Conservation (phyloP, 2,329 filamentous ascomycete species). For the Curvularia sp. region DNA sequence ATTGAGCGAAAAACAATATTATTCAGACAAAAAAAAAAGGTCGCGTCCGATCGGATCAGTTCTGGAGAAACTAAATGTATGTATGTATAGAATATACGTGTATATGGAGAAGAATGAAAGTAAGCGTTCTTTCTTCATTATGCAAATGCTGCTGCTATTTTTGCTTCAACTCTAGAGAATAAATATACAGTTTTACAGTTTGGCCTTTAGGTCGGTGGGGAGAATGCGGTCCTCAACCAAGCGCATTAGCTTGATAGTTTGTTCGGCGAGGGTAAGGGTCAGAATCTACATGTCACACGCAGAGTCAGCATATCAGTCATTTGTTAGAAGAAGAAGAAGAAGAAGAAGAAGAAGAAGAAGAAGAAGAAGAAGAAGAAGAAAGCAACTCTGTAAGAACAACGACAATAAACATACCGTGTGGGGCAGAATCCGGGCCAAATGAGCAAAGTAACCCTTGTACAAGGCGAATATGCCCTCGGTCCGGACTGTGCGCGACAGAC, state of each 20-base stretch:
- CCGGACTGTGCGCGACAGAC: slow-evolving; percentile 85
- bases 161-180: too few relatives aligned
- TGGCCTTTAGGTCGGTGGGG: slow-evolving; percentile 56
- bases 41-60: too few relatives aligned
- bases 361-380: background rate
- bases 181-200: slow-evolving; percentile 51
- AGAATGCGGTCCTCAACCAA: slow-evolving; percentile 72
- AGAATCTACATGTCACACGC: slow-evolving; percentile 70
- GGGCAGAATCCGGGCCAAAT: slow-evolving; percentile 90
- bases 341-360: background rate
- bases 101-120: background rate
- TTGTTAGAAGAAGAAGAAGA: too few relatives aligned
- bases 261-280: slow-evolving; percentile 91
- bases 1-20: too few relatives aligned
- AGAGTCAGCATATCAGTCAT: background rate
- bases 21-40: too few relatives aligned
- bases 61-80: too few relatives aligned
- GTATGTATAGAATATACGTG: too few relatives aligned
- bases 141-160: too few relatives aligned
- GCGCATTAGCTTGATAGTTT: slow-evolving; percentile 92
- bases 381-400: too few relatives aligned
- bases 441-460: slow-evolving; percentile 97
- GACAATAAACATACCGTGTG: slow-evolving; percentile 69
- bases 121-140: background rate
- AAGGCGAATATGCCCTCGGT: slow-evolving; percentile 92